Base-by-base conservation (phyloP, 225 moss, liverwort and hornwort genomes). In the Bryum argenteum region DNA sequence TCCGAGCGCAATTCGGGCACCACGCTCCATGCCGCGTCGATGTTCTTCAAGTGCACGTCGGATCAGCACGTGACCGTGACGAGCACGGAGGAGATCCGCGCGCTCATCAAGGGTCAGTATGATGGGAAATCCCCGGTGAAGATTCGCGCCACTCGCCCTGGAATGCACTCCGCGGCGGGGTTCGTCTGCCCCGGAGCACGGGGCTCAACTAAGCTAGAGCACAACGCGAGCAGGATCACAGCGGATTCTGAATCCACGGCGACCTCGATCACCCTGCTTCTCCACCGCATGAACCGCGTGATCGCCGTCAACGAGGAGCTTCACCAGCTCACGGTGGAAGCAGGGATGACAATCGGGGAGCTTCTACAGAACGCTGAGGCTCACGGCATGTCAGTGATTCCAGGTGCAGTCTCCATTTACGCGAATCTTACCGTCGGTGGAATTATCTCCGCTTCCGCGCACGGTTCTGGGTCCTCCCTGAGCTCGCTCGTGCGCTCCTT, bases 61-160 rank as follows among this genome's bases (percentile, higher is more conserved):
- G 37, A 73, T 28, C 13, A 45, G 10, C 65, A 37, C 7, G 6
- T 74, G 9, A 66, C 58, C 1, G 58, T 57, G 1, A 48, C 58
- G 5, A 74, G 74, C 50, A 66, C 66, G 9, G 39, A 11, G 20
- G 74, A 65, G 16, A 56, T 74, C 21, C 65, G 65, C 57, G 21
- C 33, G 1, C 1, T 65, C 47, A 20, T 73, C 45, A 73, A 73
- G 73, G n/a, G n/a, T n/a, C 10, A 44, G 42, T 20, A 73, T 65
- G 5, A 44, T 1, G 10, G 13, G 17, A 41, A 60, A 10, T 8
- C 9, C 6, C 19, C 55, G 0, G 64, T 73, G 65, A 73, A 73
- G 56, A 65, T 73, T 17, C 73, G 65, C 21, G 73, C 65, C 37
- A 45, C 65, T 14, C 73, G 47, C 18, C 73, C 15, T 2, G 73